A percentile compares a stretch with the other conserved stretches of the same genome.
Conservation (phyloP, 2,329 filamentous ascomycete species). For the Botrytis byssoidea region DNA sequence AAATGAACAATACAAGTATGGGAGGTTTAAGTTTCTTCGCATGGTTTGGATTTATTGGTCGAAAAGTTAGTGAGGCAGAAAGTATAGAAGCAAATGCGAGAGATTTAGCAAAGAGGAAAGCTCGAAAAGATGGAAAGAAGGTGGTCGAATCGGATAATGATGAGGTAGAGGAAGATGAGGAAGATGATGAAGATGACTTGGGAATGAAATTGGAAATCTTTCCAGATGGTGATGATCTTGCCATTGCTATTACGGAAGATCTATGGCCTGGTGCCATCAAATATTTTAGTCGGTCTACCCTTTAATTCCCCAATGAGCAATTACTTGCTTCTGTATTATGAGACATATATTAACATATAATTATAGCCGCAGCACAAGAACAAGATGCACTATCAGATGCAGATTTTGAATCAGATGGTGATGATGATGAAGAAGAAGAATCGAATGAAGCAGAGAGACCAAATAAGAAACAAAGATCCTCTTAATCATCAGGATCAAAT, state of each 20-base stretch:
- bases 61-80: slow-evolving; percentile 71
- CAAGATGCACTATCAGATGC: slow-evolving; percentile 64
- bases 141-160: slow-evolving; percentile 37
- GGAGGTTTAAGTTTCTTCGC: slow-evolving; percentile 79
- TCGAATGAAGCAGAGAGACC: neutral
- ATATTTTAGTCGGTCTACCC: slow-evolving; percentile 72
- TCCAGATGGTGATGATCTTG: slow-evolving; percentile 81
- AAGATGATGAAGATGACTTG: slow-evolving; percentile 57
- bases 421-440: slow-evolving; percentile 42
- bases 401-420: slow-evolving; percentile 66
- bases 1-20: slow-evolving; percentile 58
- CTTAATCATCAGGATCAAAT: neutral
- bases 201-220: slow-evolving; percentile 78
- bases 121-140: slow-evolving; percentile 42
- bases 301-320: neutral
- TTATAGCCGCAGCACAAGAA: slow-evolving; percentile 67
- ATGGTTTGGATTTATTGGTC: slow-evolving; percentile 79
- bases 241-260: slow-evolving; percentile 78
- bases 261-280: slow-evolving; percentile 85
- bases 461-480: slow-evolving; percentile 5
- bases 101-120: slow-evolving; percentile 50
- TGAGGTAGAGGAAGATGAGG: slow-evolving; percentile 51
- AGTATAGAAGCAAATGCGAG: slow-evolving; percentile 59
- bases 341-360: slow-evolving; percentile 41
- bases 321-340: neutral